Base-by-base conservation (phyloP, 2,329 filamentous ascomycete species). In the Pseudogymnoascus destructans region DNA sequence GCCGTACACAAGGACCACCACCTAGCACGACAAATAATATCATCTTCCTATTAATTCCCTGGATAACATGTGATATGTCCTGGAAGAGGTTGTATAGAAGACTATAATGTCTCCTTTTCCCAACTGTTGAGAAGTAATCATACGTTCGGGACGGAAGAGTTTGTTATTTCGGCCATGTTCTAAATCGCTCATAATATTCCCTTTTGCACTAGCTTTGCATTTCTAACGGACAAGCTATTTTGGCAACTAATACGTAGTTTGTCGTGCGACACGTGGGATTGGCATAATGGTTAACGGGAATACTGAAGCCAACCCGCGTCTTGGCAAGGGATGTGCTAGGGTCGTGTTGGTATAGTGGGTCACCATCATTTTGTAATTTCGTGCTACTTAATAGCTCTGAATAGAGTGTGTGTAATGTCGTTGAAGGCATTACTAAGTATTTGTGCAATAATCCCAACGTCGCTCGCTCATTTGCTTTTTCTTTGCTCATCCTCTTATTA, bases 391-490 rank as follows among this genome's bases (percentile, higher is more conserved):
- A 46, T 46, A n/a, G 19, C 11, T 46, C 19, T 46, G 17, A 46
- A 25, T 11, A 21, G 38, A 17, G 35, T 13, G 19, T 42, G 17
- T 42, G 17, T 42, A 8, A 11, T 40, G 17, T 8, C 36, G 17
- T 36, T 36, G 33, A 7, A 40, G 33, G 33, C 33, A 30, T 35
- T 15, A 6, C 33, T 13, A 15, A 35, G 33, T 35, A 35, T 35
- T 1, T 35, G 33, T n/a, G 13, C 21, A 46, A 25, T 19, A 40
- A 23, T n/a, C 38, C 21, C 5, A n/a, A 42, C 11, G 55, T 57
- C 35, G 55, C 21, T 46, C 21, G 35, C 55, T 30, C 35, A 25
- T 57, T 42, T 57, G 33, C 33, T 57, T 46, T 57, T 57, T 49
- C 36, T 32, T 33, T 57, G 19, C 23, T n/a, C 21, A 27, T 57